Evolutionary conservation across 129 eudicot species (phyloP), one percentile per base, ranked within the genome.

Genomic region (Lactuca saligna): DNA sequence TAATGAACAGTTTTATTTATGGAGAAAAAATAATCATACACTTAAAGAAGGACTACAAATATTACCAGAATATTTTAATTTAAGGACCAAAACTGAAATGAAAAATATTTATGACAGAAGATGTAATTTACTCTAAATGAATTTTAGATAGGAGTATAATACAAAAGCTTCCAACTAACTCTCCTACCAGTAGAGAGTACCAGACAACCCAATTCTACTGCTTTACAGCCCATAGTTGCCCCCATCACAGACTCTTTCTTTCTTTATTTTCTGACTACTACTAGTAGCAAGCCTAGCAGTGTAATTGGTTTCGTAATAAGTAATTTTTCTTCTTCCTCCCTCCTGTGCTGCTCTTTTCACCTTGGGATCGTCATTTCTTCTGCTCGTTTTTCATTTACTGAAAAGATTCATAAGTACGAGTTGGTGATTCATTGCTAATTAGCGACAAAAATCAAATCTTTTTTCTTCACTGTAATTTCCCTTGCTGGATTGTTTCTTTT

Each of bases 201-300:
- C 86, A 73, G 86, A 77, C 86, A 77, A 73, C 80, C 82, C 82
- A 71, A 65, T 77, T 72, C 65, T 77, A 77, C 79, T 62, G 64
- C 86, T 82, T 82, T 82, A 82, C 86, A 77, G 76, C 82, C 86
- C 82, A 82, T 56, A 66, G 46, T 58, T 34, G 70, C 61, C 72
- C 72, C 72, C 61, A 53, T 25, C 54, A 31, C 50, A 44, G 25
- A 38, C 10, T 49, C 48, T 46, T 64, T 16, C 57, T 46, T 64
- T 16, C 12, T 17, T 68, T 8, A 8, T 38, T 50, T 66, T 29
- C 31, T 51, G 2, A 5, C 7, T 66, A 34, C 41, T 66, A 50
- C 46, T 13, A 41, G 69, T 64, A 64, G 69, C 51, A 64, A 44
- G 42, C 55, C 69, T 42, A 64, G 4, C 55, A 20, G 48, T 12